Evolutionary conservation across 805 yeast species (phyloP).

Genomic region (Limtongia smithiae): DNA sequence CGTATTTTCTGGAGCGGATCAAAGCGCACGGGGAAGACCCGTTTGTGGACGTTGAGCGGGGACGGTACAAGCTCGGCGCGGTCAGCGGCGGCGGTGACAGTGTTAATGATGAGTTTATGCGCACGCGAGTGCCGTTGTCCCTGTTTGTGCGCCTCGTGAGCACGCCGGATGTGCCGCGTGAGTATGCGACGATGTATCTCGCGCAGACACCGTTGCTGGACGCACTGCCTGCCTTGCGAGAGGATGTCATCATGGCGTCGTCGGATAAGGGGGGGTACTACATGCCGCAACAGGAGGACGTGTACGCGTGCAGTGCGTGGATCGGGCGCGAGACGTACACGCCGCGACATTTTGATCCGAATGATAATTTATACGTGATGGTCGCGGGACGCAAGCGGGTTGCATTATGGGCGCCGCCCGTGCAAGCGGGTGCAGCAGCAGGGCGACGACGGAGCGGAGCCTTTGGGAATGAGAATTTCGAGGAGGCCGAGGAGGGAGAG

Average conservation of each 20-base stretch:
- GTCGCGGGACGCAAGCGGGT: slow-evolving; percentile 21
- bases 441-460: slow-evolving; percentile 3
- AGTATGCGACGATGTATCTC: slow-evolving; percentile 14
- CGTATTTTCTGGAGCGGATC: slow-evolving; percentile 6
- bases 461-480: slow-evolving; percentile 17
- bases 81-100: not conserved
- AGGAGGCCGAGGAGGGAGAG: not conserved
- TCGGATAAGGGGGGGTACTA: slow-evolving; percentile 5
- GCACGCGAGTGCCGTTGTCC: slow-evolving; percentile 22
- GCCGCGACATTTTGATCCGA: slow-evolving; percentile 28
- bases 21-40: slow-evolving; percentile 15
- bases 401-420: slow-evolving; percentile 21
- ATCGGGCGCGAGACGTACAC: slow-evolving; percentile 27
- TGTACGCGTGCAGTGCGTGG: slow-evolving; percentile 25
- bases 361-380: slow-evolving; percentile 28
- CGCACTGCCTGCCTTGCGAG: slow-evolving; percentile 11
- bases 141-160: slow-evolving; percentile 12
- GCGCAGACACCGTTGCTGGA: slow-evolving; percentile 26
- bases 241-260: slow-evolving; percentile 18
- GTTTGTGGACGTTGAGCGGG: slow-evolving; percentile 23
- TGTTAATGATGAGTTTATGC: not conserved
- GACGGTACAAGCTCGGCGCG: slow-evolving; percentile 1
- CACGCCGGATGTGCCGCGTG: not conserved
- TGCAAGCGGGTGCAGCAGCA: not conserved
- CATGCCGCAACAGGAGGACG: not conserved